Percentiles rank a stretch among this genome's conserved stretches.
Conservation (phyloP, 2,329 filamentous ascomycete species). For the Aspergillus luchuensis region DNA sequence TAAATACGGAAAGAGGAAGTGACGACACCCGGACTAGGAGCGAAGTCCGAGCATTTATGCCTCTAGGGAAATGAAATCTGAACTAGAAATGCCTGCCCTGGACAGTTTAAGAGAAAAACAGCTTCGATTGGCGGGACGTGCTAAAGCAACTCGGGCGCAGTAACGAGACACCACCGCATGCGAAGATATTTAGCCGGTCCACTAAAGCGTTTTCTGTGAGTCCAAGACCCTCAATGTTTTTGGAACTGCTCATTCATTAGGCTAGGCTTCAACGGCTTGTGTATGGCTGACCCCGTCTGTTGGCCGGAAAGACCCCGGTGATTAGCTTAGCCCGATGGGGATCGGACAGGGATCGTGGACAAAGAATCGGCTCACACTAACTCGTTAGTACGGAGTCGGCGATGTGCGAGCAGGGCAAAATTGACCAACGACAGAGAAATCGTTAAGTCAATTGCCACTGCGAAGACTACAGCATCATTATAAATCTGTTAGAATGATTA, state of each 20-base stretch:
- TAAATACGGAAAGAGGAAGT: not conserved
- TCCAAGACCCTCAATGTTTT: not conserved
- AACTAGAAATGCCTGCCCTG: not conserved
- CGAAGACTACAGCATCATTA: not conserved
- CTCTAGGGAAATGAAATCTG: too few relatives aligned
- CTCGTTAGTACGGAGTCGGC: not conserved
- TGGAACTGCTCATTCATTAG: not conserved
- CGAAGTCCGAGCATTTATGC: not conserved
- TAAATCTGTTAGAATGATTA: not conserved
- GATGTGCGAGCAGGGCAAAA: not conserved
- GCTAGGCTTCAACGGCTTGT: not conserved
- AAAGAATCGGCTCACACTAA: not conserved
- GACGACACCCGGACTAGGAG: not conserved
- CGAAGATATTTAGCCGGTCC: not conserved
- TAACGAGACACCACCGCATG: not conserved
- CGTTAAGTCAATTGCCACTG: not conserved
- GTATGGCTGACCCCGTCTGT: not conserved
- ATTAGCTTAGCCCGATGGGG: not conserved
- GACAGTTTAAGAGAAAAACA: not conserved
- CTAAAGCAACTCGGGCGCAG: not conserved
- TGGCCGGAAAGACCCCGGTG: not conserved
- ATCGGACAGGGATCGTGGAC: slow-evolving; percentile 2
- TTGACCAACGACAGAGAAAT: not conserved
- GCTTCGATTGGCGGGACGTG: not conserved
- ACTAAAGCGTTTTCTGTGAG: not conserved